A percentile compares a stretch with the other conserved stretches of the same genome.
phyloP scores from a whole-genome alignment of 2,329 filamentous ascomycete species.

The Byssochlamys sp. region DNA sequence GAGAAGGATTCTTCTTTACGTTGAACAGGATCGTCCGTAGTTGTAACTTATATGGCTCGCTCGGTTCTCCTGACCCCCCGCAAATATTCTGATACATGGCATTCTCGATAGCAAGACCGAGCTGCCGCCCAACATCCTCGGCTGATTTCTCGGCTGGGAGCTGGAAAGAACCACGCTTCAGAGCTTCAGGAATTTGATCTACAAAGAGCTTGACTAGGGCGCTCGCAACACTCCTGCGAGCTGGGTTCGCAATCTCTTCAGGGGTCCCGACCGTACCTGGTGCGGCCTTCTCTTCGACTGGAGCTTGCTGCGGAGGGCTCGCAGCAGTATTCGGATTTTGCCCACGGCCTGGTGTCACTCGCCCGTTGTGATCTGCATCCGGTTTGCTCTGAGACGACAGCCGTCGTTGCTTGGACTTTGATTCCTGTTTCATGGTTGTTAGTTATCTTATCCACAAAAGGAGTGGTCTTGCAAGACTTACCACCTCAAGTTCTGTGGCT shows the following conservation, averaged over 20 bases:
- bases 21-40: constrained; percentile 73
- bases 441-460: constrained; percentile 1
- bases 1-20: constrained; percentile 73
- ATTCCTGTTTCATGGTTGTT: constrained; percentile 26
- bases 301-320: constrained; percentile 18
- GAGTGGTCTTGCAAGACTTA: constrained; percentile 12
- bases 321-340: constrained; percentile 24
- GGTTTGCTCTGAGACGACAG: constrained; percentile 20
- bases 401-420: constrained; percentile 34
- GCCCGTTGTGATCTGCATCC: constrained; percentile 14
- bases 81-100: constrained; percentile 48
- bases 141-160: constrained; percentile 55
- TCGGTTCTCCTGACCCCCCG: constrained; percentile 43
- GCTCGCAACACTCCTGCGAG: constrained; percentile 60
- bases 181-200: constrained; percentile 55
- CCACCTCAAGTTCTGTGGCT: constrained; percentile 17
- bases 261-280: constrained; percentile 26
- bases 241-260: constrained; percentile 49
- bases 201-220: constrained; percentile 61
- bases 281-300: constrained; percentile 22
- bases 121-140: constrained; percentile 56
- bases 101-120: constrained; percentile 73
- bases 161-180: constrained; percentile 55
- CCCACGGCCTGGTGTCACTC: constrained; percentile 17
- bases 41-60: constrained; percentile 50